These are phyloP conservation scores for Fusarium poae DNA, from an alignment of 2,329 filamentous ascomycete species.

Conservation along the genomic window DNA sequence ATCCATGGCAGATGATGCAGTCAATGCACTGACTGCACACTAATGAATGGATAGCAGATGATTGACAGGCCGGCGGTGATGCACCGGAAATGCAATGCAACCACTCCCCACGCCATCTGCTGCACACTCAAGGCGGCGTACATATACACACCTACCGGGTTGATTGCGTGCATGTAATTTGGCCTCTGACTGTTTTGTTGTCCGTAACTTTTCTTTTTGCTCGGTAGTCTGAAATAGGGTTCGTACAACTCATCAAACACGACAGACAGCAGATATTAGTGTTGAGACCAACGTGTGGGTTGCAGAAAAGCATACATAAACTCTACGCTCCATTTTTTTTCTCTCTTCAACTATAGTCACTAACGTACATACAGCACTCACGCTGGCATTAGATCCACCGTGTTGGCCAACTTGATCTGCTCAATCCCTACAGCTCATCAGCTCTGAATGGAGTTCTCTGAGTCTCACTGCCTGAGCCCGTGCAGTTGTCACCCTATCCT, in stretches of 20 bases:
- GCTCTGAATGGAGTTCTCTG: not conserved
- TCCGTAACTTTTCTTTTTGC: not conserved
- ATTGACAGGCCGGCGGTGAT: constrained; percentile 22
- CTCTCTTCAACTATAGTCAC: not conserved
- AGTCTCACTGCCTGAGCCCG: not conserved
- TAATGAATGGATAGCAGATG: constrained; percentile 1
- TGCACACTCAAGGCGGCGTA: not conserved
- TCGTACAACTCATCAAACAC: constrained; percentile 15
- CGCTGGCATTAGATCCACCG: not conserved
- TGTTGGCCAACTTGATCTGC: not conserved
- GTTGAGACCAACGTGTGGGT: constrained; percentile 13
- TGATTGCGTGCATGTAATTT: constrained; percentile 4
- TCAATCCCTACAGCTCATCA: not conserved
- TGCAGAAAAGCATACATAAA: constrained; percentile 31
- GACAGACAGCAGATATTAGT: constrained; percentile 4
- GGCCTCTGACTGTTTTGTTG: not conserved
- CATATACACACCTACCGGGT: not conserved
- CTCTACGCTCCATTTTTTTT: constrained; percentile 21
- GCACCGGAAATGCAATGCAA: constrained; percentile 39
- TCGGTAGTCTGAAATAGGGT: constrained; percentile 21
- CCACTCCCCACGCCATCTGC: constrained; percentile 21
- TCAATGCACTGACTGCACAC: constrained; percentile 15
- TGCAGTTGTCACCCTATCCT: not conserved
- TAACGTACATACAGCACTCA: not conserved
- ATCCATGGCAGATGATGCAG: constrained; percentile 8